A percentile compares a stretch with the other conserved stretches of the same genome.
Conservation (phyloP, 129 eudicot species). For the Flaveria linearis region DNA sequence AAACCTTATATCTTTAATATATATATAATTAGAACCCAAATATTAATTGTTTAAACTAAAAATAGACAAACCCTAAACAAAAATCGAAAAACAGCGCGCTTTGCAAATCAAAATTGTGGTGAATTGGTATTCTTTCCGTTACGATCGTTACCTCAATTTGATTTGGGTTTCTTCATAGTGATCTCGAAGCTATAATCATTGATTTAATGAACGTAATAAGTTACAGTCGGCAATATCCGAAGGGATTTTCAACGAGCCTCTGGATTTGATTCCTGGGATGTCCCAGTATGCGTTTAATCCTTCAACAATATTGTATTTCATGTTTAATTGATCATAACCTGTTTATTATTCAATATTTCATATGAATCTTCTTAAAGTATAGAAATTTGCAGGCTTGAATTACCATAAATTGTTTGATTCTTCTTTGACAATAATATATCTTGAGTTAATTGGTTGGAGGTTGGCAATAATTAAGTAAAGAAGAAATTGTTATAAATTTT, state of each 20-base stretch:
- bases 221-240: slow-evolving; percentile 8
- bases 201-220: not conserved
- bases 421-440: not conserved
- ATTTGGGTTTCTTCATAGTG: not conserved
- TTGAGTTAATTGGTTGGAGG: not conserved
- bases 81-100: slow-evolving; percentile 29
- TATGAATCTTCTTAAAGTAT: not conserved
- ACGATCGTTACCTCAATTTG: not conserved
- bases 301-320: not conserved
- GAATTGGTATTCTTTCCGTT: slow-evolving; percentile 25
- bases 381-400: no score
- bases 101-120: slow-evolving; percentile 28
- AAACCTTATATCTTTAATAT: no score
- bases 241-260: slow-evolving; percentile 23
- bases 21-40: slow-evolving; percentile 18
- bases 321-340: not conserved
- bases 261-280: slow-evolving; percentile 23
- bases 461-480: not conserved
- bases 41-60: slow-evolving; percentile 16
- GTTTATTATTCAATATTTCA: not conserved
- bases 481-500: no score
- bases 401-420: not conserved
- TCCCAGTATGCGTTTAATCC: slow-evolving; percentile 31
- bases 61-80: slow-evolving; percentile 21
- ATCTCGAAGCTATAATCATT: slow-evolving; percentile 21